Evolutionary conservation across 2,329 filamentous ascomycete species (phyloP), one percentile per base, ranked within the genome.

Genomic region (Aspergillus glaucus): DNA sequence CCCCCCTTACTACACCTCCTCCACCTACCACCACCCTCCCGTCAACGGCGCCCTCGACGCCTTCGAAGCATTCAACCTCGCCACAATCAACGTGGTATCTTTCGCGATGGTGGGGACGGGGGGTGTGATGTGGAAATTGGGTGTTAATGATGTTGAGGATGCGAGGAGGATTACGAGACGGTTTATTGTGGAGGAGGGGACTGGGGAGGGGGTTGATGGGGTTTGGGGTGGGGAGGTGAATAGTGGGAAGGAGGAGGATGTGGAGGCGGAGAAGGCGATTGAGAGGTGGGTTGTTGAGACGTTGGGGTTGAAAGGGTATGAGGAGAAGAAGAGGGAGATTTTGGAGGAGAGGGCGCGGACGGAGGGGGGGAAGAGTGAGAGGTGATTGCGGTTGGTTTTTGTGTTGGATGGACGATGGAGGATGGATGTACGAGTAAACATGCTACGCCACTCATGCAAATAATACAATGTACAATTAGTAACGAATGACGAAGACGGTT

Each of bases 81-180:
- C 92, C 0, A 95, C 91, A 0, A 78, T 96, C 58, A 95, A 95
- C 60, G 88, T 93, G 10, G 62, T 84, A 28, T 87, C 84, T 58
- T 80, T 93, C 44, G 84, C 79, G 1, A 82, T 95, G 66, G 82
- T 94, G 78, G 70, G 79, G 7, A 77, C 81, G 0, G 93, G 92
- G 3, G 89, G 86, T 0, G 67, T 84, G 9, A 75, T 88, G 53
- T 95, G 86, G 78, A 84, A 81, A 1, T 81, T 93, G 51, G 86
- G 96, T 65, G 80, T 97, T 32, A 82, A 82, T 62, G 77, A 75
- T 42, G 46, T 89, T 37, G 80, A 81, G 3, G 87, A 91, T 61
- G 70, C 89, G 64, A 73, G 79, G 61, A 64, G 53, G 75, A 79
- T 60, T 77, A 79, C 49, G 80, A 86, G 72, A 72, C 78, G 55